Base-by-base conservation (phyloP, 2,329 filamentous ascomycete species). In the Simplicillium aogashimaense region DNA sequence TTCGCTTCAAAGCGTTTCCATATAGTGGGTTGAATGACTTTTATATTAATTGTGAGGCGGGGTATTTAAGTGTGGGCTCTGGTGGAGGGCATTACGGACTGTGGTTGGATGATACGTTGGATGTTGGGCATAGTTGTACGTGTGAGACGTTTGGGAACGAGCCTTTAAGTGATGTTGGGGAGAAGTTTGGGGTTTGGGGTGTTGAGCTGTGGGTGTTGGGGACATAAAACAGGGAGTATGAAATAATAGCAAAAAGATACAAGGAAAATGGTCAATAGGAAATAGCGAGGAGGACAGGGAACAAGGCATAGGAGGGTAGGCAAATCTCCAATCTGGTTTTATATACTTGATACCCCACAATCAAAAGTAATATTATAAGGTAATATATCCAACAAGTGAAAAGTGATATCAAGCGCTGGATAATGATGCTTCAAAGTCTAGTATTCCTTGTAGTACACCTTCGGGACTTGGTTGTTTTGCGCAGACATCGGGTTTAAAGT, bases 21-120 rank as follows among this genome's bases (percentile, higher is more conserved):
- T 97, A 95, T 56, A 94, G 85, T 42, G 92, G 92, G 5, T 76
- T 94, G 32, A 97, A 98, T 59, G 92, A 97, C 60, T 98, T 94
- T 58, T 87, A 90, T 67, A 92, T 97, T 50, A 84, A 94, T 53
- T 97, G 90, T 62, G 88, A 97, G 63, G 70, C 78, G 3, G 76
- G 81, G 17, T 97, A 85, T 57, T 62, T 98, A 12, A 92, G 85
- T 53, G 73, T 97, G 15, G 92, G 92, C 10, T 90, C 87, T 41
- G 86, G 72, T 34, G 88, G 95, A 50, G 90, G 92, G 1, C 84
- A 85, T 52, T 97, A 92, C 58, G 92, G 92, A 2, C 67, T 98
- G 6, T 97, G 92, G 92, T 72, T 98, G 11, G 86, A 95, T 57
- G 83, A 90, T 50, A 78, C 77, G 14, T 76, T 97, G 35, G 85